These are phyloP conservation scores for Pseudocercospora cruenta DNA, from an alignment of 2,329 filamentous ascomycete genomes.

Conservation along the genomic window DNA sequence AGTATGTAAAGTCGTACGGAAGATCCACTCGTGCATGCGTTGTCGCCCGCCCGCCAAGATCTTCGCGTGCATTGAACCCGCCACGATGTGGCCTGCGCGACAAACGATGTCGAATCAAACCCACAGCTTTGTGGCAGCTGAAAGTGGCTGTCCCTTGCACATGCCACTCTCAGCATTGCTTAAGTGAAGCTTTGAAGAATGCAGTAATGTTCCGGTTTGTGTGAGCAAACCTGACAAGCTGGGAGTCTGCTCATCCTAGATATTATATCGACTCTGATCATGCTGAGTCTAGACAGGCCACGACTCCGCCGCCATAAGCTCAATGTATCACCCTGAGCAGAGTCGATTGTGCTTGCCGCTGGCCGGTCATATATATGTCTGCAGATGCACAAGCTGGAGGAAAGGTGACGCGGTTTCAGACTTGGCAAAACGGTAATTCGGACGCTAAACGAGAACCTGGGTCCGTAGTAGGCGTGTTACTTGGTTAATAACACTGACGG, in stretches of 20 bases:
- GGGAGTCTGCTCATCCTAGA: not conserved
- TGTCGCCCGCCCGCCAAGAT: not conserved
- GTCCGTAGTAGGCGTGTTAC: not conserved
- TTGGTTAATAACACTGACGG: too few species aligned
- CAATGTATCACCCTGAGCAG: not conserved
- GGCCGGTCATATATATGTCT: not conserved
- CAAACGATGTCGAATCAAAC: not conserved
- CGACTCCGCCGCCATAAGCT: not conserved
- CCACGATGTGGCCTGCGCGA: conserved; percentile 6
- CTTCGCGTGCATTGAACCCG: conserved; percentile 12
- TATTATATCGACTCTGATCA: not conserved
- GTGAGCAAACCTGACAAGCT: not conserved
- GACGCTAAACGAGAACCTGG: not conserved
- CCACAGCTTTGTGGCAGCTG: conserved; percentile 18
- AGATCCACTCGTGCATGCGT: conserved; percentile 13
- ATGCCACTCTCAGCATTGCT: not conserved
- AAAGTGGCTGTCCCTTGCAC: conserved; percentile 2
- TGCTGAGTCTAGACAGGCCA: not conserved
- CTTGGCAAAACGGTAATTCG: not conserved
- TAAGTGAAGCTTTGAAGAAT: not conserved
- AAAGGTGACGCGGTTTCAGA: not conserved
- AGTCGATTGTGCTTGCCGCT: not conserved
- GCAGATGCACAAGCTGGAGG: not conserved
- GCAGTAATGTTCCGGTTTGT: not conserved
- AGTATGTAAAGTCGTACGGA: not conserved